phyloP scores from a whole-genome alignment of 345 rosid species.

The Rhizophora apiculata region DNA sequence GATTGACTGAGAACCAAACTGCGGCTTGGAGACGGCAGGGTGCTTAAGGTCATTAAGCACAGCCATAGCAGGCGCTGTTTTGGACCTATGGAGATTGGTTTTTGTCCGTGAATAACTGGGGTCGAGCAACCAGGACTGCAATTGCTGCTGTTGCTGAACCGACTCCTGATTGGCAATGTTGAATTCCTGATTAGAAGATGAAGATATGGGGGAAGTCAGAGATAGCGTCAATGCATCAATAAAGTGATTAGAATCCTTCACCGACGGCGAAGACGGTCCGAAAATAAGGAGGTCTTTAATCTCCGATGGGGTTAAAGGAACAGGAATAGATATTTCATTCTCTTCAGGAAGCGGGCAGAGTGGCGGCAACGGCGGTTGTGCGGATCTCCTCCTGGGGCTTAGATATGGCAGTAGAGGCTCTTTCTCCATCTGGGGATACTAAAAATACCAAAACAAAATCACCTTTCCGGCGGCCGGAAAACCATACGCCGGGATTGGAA shows the following conservation, averaged over 20 bases:
- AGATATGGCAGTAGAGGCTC: constrained; percentile 54
- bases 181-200: constrained; percentile 18
- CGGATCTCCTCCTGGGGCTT: constrained; percentile 41
- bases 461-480: constrained; percentile 21
- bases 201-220: constrained; percentile 31
- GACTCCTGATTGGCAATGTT: constrained; percentile 3
- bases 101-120: constrained; percentile 27
- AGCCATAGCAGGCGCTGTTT: constrained; percentile 83
- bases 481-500: background rate
- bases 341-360: constrained; percentile 72
- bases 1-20: constrained; percentile 49
- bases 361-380: constrained; percentile 23
- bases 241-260: constrained; percentile 37
- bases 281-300: constrained; percentile 68
- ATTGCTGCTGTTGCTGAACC: constrained; percentile 19
- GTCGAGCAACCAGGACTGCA: constrained; percentile 35
- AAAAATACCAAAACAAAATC: background rate
- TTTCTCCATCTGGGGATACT: constrained; percentile 38
- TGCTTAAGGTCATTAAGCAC: constrained; percentile 46
- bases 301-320: constrained; percentile 62
- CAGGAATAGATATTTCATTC: constrained; percentile 52
- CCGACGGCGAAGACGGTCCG: constrained; percentile 49
- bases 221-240: constrained; percentile 52
- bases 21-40: constrained; percentile 39
- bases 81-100: constrained; percentile 60